Evolutionary conservation across 805 yeast species (phyloP), one percentile per base, ranked within the genome.

Genomic region (Groenewaldozyma tartarivorans): DNA sequence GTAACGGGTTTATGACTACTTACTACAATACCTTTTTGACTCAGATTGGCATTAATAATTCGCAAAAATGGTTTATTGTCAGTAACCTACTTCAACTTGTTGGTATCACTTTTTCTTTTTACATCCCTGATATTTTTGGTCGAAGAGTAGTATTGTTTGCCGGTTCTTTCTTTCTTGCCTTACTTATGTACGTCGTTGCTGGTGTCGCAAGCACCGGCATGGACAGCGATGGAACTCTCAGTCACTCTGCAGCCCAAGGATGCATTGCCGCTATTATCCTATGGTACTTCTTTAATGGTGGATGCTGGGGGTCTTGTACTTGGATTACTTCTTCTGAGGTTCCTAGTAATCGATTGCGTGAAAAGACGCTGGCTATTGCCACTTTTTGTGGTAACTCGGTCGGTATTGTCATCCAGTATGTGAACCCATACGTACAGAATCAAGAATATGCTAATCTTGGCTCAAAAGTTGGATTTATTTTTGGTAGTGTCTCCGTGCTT

Each of bases 21-120:
- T 38, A 38, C 27, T 16, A 17, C 7, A 16, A 29, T 17, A 29
- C 20, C 32, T 26, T 24, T 19, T 29, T 38, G 26, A 35, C 30
- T 18, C 36, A 30, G 20, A 30, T 38, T 32, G 41, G 41, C 13
- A n/a, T 18, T 38, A 9, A 13, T n/a, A 24, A 33, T 20, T n/a
- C 36, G 19, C 20, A 15, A 20, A 33, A 17, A 24, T n/a, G 17
- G n/a, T 17, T n/a, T 17, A 11, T 33, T 33, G 29, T 13, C 29
- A 7, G 13, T 9, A 24, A 24, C 29, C 13, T 7, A 7, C 7
- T 13, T 24, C 13, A 13, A 7, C 13, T 24, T 9, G 29, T 7
- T 13, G 29, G 29, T 13, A 24, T 24, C 13, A 9, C 29, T 24
- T 13, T 24, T 7, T 7, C 29, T 24, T 24, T 24, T 13, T 24